Evolutionary conservation across 1,139 yeast genomes (phyloP), one percentile per base, ranked within the genome.

Genomic region (Saccharomyces hybrid): DNA sequence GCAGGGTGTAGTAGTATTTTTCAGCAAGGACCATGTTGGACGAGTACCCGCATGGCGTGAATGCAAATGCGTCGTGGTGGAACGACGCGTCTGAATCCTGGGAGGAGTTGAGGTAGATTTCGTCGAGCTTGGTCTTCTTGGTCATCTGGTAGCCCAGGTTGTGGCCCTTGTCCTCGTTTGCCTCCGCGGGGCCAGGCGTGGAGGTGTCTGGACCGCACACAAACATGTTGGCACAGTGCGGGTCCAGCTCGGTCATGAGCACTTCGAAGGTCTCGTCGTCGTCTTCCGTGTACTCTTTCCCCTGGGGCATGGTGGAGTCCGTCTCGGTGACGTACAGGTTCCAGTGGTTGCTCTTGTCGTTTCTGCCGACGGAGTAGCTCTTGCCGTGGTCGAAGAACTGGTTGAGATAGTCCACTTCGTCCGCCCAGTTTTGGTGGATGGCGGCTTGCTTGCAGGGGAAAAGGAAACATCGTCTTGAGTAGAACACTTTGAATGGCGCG

Each of bases 41-140:
- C 2, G 97, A 88, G 68, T 83, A 93, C 14, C 99, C 99, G 72
- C 98, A 93, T 1, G 99, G 99, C 13, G 88, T 77, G 70, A 93
- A 93, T 31, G 95, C 85, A 73, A 90, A 93, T 4, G 97, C 88
- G 73, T 91, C 98, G 65, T 84, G 89, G 67, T 80, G 80, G 30
- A 71, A 68, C 1, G 65, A 59, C n/a, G 69, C 65, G 52, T 74
- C 71, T 4, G 42, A 34, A 9, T 34, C 42, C 7, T 34, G 42
- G 27, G 63, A 60, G 26, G 54, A 56, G 47, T 59, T 56, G 42
- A 63, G 62, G 65, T 86, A 86, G 46, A 90, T 68, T 48, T 76
- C 68, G 71, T 86, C 85, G 63, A 89, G 78, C 5, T 80, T 79
- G 16, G 90, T 77, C 54, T 74, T 70, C 52, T 73, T 71, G 74